Conservation (phyloP, 2,329 filamentous ascomycete genomes). For the Leptosphaerulina australis region DNA sequence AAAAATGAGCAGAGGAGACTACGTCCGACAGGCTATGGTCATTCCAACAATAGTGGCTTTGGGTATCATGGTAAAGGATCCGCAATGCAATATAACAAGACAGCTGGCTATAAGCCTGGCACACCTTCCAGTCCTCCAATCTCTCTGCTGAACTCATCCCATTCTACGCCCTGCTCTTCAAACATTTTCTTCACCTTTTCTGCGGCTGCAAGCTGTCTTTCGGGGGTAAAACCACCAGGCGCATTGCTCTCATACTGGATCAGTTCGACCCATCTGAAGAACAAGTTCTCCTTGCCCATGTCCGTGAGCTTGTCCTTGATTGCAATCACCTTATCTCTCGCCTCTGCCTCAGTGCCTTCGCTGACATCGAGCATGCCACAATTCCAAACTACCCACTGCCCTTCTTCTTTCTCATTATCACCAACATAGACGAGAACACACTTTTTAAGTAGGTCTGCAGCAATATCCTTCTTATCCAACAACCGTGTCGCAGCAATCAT, state of each 20-base stretch:
- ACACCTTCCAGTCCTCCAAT: slow-evolving; percentile 67
- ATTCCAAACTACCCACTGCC: slow-evolving; percentile 75
- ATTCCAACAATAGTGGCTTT: too few species aligned
- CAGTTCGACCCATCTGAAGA: slow-evolving; percentile 91
- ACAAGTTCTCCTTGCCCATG: slow-evolving; percentile 84
- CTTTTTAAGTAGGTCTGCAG: slow-evolving; percentile 71
- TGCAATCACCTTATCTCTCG: slow-evolving; percentile 74
- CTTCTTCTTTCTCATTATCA: slow-evolving; percentile 48
- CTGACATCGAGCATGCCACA: slow-evolving; percentile 57
- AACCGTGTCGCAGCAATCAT: slow-evolving; percentile 78
- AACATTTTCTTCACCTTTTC: slow-evolving; percentile 78
- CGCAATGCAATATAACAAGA: slow-evolving; percentile 11
- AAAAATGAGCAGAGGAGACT: too few species aligned
- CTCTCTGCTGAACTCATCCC: slow-evolving; percentile 78
- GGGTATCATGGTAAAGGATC: slow-evolving; percentile 14
- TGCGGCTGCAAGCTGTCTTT: slow-evolving; percentile 74
- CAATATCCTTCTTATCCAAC: slow-evolving; percentile 66
- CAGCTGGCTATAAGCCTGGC: slow-evolving; percentile 49
- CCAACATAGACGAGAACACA: slow-evolving; percentile 60
- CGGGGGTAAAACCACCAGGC: slow-evolving; percentile 77
- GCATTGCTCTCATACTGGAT: slow-evolving; percentile 84
- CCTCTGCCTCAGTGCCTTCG: slow-evolving; percentile 61
- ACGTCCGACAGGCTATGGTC: too few species aligned
- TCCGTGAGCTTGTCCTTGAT: slow-evolving; percentile 78
- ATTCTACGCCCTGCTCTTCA: slow-evolving; percentile 75